These are phyloP conservation scores for Pezicula rhizophila DNA, from an alignment of 2,329 filamentous ascomycete genomes.

Conservation along the genomic window DNA sequence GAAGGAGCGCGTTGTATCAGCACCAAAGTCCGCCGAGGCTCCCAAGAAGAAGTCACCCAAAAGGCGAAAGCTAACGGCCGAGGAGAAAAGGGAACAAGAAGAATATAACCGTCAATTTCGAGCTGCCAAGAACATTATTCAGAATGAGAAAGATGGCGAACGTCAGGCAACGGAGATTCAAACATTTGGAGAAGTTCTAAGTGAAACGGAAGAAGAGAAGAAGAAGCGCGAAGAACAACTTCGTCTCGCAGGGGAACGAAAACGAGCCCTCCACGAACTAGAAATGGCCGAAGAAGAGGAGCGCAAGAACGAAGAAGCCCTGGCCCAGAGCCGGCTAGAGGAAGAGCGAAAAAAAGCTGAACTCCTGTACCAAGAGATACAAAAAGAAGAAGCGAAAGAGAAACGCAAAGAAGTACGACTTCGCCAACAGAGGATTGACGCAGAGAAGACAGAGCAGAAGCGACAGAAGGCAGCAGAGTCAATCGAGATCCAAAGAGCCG, in stretches of 20 bases:
- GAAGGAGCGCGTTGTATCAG: slow-evolving; percentile 42
- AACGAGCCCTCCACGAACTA: neutral
- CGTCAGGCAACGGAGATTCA: slow-evolving; percentile 7
- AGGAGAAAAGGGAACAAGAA: slow-evolving; percentile 3
- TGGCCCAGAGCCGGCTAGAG: neutral
- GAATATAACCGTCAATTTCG: slow-evolving; percentile 7
- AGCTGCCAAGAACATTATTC: slow-evolving; percentile 13
- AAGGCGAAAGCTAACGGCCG: slow-evolving; percentile 26
- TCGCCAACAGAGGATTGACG: neutral
- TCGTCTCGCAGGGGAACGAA: slow-evolving; percentile 4
- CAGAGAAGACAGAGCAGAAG: neutral
- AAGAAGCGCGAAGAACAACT: neutral
- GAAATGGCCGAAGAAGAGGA: slow-evolving; percentile 1
- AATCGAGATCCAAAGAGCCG: neutral
- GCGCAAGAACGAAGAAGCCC: neutral
- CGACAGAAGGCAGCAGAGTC: neutral
- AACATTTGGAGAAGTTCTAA: slow-evolving; percentile 16
- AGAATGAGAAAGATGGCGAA: slow-evolving; percentile 8
- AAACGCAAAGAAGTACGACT: neutral
- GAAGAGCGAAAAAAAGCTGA: neutral
- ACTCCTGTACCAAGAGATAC: neutral
- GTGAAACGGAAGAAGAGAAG: slow-evolving; percentile 2
- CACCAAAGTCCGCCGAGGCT: slow-evolving; percentile 60
- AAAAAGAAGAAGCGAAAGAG: neutral
- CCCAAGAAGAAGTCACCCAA: slow-evolving; percentile 62